These are phyloP conservation scores for Epichloe amarillans DNA, from an alignment of 2,329 filamentous ascomycete genomes.

Conservation along the genomic window DNA sequence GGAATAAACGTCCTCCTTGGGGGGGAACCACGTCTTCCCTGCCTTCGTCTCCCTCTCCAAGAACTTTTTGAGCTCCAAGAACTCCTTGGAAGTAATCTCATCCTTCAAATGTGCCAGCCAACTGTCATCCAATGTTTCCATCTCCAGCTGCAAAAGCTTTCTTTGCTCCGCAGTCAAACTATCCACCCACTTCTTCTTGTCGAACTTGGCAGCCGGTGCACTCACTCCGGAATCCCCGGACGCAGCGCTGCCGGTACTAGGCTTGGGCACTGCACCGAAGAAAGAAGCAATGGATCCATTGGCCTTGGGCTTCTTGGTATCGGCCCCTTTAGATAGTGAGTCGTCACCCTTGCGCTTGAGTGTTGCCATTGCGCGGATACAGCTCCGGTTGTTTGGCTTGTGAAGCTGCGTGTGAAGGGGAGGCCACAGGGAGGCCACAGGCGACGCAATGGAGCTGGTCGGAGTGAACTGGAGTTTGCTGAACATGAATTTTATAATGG, in stretches of 20 bases:
- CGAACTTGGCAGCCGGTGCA: constrained; percentile 44
- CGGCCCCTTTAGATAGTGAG: constrained; percentile 27
- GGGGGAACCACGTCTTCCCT: constrained; percentile 75
- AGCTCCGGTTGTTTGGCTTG: background rate
- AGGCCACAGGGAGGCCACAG: background rate
- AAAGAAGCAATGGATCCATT: constrained; percentile 80
- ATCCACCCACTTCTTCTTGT: constrained; percentile 84
- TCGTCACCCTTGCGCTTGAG: constrained; percentile 52
- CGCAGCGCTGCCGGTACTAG: constrained; percentile 7
- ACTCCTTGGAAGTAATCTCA: constrained; percentile 65
- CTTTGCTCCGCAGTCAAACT: constrained; percentile 67
- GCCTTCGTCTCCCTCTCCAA: constrained; percentile 61
- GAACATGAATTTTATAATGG: background rate
- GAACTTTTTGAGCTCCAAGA: constrained; percentile 80
- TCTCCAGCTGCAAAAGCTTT: constrained; percentile 72
- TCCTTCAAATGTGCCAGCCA: constrained; percentile 87
- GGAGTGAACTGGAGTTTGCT: background rate
- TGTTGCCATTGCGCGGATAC: constrained; percentile 31
- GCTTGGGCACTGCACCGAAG: constrained; percentile 57
- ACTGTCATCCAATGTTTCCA: constrained; percentile 79
- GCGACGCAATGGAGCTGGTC: background rate
- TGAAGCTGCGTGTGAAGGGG: background rate
- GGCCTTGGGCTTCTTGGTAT: constrained; percentile 57
- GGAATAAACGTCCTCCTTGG: constrained; percentile 79
- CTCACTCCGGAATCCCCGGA: constrained; percentile 17